A percentile compares a stretch with the other conserved stretches of the same genome.
These are phyloP conservation scores for Tricladium varicosporioides DNA, from an alignment of 2,329 filamentous ascomycete genomes.

Conservation along the genomic window DNA sequence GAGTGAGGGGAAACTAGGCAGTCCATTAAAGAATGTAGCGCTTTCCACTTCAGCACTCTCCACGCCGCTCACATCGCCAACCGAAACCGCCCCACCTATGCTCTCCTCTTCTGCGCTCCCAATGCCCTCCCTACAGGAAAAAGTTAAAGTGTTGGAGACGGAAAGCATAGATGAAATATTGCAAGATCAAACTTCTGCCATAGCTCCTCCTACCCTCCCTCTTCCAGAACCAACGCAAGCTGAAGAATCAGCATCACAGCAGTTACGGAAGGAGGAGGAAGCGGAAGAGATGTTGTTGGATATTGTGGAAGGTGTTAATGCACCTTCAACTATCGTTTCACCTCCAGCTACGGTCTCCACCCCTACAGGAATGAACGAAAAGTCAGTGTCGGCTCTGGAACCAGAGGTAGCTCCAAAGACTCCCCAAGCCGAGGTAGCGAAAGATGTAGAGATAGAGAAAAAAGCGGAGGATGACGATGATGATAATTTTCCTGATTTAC, in stretches of 20 bases:
- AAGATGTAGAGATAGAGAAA: not conserved
- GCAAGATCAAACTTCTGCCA: constrained; percentile 15
- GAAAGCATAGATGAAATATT: constrained; percentile 19
- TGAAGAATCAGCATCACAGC: constrained; percentile 10
- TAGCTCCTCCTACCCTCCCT: constrained; percentile 14
- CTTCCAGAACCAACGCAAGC: constrained; percentile 20
- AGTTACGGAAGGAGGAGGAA: constrained; percentile 23
- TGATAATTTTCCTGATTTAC: constrained; percentile 27
- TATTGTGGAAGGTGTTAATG: constrained; percentile 19
- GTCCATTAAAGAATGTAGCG: constrained; percentile 31
- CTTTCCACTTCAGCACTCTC: constrained; percentile 28
- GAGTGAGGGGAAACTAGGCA: constrained; percentile 25
- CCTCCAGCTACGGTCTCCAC: not conserved
- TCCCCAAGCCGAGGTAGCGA: not conserved
- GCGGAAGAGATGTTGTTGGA: constrained; percentile 30
- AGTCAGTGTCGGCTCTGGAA: not conserved
- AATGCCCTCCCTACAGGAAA: not conserved
- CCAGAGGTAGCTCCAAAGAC: not conserved
- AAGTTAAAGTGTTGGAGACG: not conserved
- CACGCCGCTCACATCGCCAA: constrained; percentile 25
- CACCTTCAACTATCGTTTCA: constrained; percentile 9
- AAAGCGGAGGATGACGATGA: constrained; percentile 20
- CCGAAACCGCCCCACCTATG: not conserved
- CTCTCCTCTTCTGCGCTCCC: constrained; percentile 5
- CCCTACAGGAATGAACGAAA: not conserved